phyloP scores from a whole-genome alignment of 202 grass and related monocot species.

The Zoysia matrella region DNA sequence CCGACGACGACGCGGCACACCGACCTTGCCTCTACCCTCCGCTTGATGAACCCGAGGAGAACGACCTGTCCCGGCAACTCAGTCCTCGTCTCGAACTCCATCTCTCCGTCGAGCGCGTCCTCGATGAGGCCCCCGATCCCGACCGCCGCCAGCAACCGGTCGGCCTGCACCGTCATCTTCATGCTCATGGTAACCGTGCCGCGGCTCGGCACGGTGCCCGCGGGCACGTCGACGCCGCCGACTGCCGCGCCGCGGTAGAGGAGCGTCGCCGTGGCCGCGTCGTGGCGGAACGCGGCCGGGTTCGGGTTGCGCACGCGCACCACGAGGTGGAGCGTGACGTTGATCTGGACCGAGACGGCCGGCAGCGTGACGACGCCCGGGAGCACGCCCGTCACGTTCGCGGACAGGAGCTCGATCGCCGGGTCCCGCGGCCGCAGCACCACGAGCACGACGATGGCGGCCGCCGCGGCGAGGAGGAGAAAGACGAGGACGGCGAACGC shows the following conservation, averaged over 20 bases:
- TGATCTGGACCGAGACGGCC: constrained; percentile 48
- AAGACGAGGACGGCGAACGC: constrained; percentile 45
- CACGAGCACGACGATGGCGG: constrained; percentile 50
- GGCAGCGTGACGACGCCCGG: constrained; percentile 48
- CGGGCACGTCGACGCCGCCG: constrained; percentile 46
- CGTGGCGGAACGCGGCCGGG: constrained; percentile 56
- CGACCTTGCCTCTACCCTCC: constrained; percentile 47
- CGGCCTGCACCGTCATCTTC: constrained; percentile 54
- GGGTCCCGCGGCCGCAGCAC: constrained; percentile 59
- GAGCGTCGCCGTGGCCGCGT: constrained; percentile 38
- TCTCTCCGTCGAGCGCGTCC: constrained; percentile 62
- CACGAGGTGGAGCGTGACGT: constrained; percentile 62
- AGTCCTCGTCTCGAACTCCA: constrained; percentile 63
- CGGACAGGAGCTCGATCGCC: constrained; percentile 52
- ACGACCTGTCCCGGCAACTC: constrained; percentile 53
- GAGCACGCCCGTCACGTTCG: constrained; percentile 42
- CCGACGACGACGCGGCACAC: constrained; percentile 61
- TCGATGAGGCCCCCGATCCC: constrained; percentile 31
- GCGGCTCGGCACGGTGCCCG: constrained; percentile 49
- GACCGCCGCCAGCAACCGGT: constrained; percentile 44
- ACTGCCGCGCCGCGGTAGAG: constrained; percentile 64
- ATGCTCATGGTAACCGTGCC: constrained; percentile 40
- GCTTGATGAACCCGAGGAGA: constrained; percentile 68
- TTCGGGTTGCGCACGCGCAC: constrained; percentile 77
- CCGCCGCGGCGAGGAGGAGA: constrained; percentile 46